Conservation (phyloP, 208 protist genomes). For the Leishmania tarentolae region DNA sequence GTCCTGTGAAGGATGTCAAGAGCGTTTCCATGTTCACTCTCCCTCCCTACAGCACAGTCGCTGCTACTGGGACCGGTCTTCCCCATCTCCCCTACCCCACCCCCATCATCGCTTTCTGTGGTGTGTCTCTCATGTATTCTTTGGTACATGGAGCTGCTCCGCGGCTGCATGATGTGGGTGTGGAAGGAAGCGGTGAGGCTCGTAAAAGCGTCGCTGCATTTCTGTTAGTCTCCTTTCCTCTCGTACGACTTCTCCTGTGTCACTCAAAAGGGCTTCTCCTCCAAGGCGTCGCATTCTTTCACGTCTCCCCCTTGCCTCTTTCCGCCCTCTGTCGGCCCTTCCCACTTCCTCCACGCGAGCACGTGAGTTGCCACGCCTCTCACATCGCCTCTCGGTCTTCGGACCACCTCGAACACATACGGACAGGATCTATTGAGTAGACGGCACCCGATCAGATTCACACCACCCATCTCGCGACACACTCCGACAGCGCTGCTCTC, state of each 20-base stretch:
- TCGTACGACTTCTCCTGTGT: background rate
- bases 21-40: background rate
- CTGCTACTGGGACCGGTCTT: background rate
- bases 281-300: background rate
- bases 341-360: background rate
- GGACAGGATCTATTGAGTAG: background rate
- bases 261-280: background rate
- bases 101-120: background rate
- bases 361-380: background rate
- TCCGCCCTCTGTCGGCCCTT: background rate
- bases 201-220: background rate
- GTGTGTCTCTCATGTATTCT: background rate
- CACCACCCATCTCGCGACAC: background rate
- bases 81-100: background rate
- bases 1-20: background rate
- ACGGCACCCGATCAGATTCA: background rate
- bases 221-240: background rate
- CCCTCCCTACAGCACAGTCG: background rate
- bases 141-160: background rate
- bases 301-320: background rate
- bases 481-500: background rate
- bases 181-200: background rate
- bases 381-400: background rate
- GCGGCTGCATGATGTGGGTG: background rate
- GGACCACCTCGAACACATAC: background rate